These are phyloP conservation scores for Macrotyloma uniflorum DNA, from an alignment of 306 rosid species.

Conservation along the genomic window DNA sequence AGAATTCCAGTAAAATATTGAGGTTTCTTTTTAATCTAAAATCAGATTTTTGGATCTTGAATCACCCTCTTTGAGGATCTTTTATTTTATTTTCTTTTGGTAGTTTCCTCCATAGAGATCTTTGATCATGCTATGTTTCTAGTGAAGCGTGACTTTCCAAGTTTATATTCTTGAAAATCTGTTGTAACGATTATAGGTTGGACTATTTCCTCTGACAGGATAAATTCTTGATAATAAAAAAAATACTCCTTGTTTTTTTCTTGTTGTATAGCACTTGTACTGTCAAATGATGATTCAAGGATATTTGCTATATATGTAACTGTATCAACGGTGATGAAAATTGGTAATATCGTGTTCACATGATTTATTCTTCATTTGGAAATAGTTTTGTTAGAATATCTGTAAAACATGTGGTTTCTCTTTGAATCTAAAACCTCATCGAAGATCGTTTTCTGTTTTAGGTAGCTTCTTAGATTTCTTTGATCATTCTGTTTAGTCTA, in stretches of 20 bases:
- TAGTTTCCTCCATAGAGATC: neutral
- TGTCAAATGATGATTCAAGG: slow-evolving; percentile 14
- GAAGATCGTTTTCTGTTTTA: neutral
- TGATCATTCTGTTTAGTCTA: neutral
- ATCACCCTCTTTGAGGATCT: slow-evolving; percentile 9
- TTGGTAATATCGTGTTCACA: slow-evolving; percentile 54
- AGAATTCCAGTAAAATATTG: neutral
- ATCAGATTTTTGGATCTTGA: slow-evolving; percentile 5
- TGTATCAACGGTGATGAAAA: neutral
- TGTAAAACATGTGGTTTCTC: neutral
- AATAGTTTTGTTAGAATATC: neutral
- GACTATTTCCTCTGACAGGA: neutral
- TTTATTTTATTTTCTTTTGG: neutral
- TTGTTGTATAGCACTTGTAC: neutral
- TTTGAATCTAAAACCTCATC: slow-evolving; percentile 17
- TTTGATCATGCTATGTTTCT: neutral
- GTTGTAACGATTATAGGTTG: neutral
- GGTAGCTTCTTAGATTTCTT: neutral
- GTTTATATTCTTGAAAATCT: neutral
- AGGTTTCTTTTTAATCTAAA: slow-evolving; percentile 9
- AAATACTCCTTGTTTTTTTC: neutral
- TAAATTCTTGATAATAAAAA: neutral
- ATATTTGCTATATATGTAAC: slow-evolving; percentile 8
- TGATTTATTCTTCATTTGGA: neutral
- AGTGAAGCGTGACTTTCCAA: neutral